A percentile compares a stretch with the other conserved stretches of the same genome.
These are phyloP conservation scores for Zizania latifolia DNA, from an alignment of 176 grass and related monocot genomes.

Conservation along the genomic window DNA sequence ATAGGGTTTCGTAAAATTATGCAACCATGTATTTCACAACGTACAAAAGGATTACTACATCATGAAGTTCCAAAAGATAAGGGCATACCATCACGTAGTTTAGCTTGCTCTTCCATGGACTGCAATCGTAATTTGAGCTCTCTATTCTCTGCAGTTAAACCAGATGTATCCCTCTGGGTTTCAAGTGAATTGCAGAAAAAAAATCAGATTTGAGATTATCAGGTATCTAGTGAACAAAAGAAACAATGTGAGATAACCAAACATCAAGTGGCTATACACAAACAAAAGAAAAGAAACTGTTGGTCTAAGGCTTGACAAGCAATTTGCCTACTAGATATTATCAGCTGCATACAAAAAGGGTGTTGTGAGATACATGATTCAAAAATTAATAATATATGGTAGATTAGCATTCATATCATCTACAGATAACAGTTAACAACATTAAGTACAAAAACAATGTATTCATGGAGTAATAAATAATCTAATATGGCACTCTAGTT, in stretches of 20 bases:
- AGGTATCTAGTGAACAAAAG: background rate
- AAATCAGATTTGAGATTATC: slow-evolving; percentile 5
- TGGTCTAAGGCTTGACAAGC: background rate
- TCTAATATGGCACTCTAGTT: background rate
- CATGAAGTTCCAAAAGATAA: slow-evolving; percentile 6
- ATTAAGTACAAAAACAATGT: background rate
- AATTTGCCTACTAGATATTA: slow-evolving; percentile 13
- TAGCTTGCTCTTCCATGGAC: slow-evolving; percentile 96
- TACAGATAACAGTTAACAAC: background rate
- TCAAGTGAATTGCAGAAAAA: slow-evolving; percentile 30
- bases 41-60: background rate
- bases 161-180: slow-evolving; percentile 81
- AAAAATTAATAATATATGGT: background rate
- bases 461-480: background rate
- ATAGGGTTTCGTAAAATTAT: no score
- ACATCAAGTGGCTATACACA: background rate
- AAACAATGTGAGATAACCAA: background rate
- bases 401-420: background rate
- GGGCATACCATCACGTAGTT: slow-evolving; percentile 80
- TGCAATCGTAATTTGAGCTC: slow-evolving; percentile 88
- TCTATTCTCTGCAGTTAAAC: slow-evolving; percentile 88
- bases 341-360: background rate
- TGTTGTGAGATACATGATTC: background rate
- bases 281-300: background rate
- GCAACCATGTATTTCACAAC: background rate